Percentiles rank a stretch among this genome's conserved stretches.
Conservation (phyloP, 495 filamentous ascomycete species). For the Aspergillus sclerotioniger region DNA sequence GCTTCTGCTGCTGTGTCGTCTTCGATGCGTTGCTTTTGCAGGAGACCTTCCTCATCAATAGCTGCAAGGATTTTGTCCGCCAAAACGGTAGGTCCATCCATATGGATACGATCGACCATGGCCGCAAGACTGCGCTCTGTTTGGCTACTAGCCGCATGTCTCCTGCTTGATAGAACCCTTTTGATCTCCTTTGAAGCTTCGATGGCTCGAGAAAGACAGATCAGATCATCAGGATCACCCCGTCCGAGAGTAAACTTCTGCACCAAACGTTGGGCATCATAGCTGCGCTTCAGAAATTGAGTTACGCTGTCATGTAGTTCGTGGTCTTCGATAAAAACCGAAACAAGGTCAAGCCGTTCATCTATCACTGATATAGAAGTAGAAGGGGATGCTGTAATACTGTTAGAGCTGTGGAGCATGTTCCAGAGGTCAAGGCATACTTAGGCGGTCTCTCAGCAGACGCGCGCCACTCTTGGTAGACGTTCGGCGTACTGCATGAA, state of each 20-base stretch:
- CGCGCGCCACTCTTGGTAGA: conserved; percentile 87
- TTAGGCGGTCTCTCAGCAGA: conserved; percentile 77
- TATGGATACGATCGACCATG: conserved; percentile 60
- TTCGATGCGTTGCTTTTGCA: conserved; percentile 72
- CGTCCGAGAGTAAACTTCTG: conserved; percentile 90
- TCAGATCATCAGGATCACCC: conserved; percentile 91
- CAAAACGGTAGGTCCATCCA: conserved; percentile 66
- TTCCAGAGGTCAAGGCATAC: conserved; percentile 40
- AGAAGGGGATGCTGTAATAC: conserved; percentile 65
- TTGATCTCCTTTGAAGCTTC: conserved; percentile 71
- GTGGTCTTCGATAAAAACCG: conserved; percentile 61
- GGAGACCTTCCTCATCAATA: conserved; percentile 91
- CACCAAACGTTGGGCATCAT: conserved; percentile 84
- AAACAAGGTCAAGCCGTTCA: conserved; percentile 76
- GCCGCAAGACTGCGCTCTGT: conserved; percentile 39
- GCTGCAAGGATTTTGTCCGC: conserved; percentile 68
- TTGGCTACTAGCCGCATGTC: neutral
- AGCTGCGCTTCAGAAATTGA: conserved; percentile 66
- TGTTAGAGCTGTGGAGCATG: neutral
- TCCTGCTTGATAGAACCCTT: conserved; percentile 34
- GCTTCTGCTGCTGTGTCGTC: conserved; percentile 67
- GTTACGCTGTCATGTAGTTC: conserved; percentile 65
- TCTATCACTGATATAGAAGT: conserved; percentile 79
- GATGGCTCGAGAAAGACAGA: conserved; percentile 79
- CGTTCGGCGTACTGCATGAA: conserved; percentile 85